Evolutionary conservation across 768 basidiomycete genomes (phyloP).

Genomic region (Xerocomellus amylosporus): DNA sequence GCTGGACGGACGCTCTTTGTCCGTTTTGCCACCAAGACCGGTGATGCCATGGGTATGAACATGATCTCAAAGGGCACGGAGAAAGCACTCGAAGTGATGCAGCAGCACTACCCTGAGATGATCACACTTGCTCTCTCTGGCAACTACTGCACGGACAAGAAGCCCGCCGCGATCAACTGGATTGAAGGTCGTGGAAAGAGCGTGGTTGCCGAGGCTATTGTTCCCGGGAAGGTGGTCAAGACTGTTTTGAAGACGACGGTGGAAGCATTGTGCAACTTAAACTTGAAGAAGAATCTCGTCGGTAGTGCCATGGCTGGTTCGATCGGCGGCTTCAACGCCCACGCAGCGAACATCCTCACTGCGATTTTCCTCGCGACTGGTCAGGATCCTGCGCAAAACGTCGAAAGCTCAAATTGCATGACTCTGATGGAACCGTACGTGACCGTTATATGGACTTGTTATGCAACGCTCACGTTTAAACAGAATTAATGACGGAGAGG

Average conservation of each 20-base stretch:
- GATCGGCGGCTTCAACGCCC: constrained; percentile 98
- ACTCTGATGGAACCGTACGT: constrained; percentile 97
- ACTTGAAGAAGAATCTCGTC: constrained; percentile 95
- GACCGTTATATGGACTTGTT: constrained; percentile 1
- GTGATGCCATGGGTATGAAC: constrained; percentile 99
- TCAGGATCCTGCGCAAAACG: constrained; percentile 98
- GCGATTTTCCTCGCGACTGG: constrained; percentile 95
- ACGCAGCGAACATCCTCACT: constrained; percentile 96
- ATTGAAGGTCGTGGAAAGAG: constrained; percentile 98
- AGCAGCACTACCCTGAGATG: constrained; percentile 86
- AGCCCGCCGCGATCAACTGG: constrained; percentile 99
- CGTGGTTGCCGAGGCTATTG: constrained; percentile 91
- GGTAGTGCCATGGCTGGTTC: constrained; percentile 98
- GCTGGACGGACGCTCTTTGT: constrained; percentile 93
- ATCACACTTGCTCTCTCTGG: constrained; percentile 86
- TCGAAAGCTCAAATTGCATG: constrained; percentile 98
- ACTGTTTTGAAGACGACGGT: constrained; percentile 95
- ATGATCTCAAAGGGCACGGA: constrained; percentile 99
- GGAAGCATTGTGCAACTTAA: constrained; percentile 82
- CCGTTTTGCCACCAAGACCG: constrained; percentile 90
- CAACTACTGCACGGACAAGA: constrained; percentile 99
- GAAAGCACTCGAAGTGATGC: constrained; percentile 82
- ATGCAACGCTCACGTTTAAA: constrained; percentile 3
- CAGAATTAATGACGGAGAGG: constrained; percentile 84
- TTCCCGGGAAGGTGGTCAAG: constrained; percentile 87